Evolutionary conservation across 352 stramenopile species (phyloP).

Genomic region (Pythium sp.): DNA sequence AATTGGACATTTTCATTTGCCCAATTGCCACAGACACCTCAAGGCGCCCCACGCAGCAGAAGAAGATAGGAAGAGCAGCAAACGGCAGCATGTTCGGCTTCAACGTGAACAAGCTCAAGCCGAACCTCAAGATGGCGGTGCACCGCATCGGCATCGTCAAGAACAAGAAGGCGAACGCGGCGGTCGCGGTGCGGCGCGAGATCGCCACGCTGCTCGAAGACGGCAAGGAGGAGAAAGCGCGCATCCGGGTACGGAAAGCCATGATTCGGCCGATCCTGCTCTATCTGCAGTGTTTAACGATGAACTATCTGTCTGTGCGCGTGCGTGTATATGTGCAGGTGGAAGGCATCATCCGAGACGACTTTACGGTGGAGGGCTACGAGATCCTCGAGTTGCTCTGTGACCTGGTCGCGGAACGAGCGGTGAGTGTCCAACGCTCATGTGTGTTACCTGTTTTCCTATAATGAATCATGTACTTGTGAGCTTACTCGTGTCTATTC

Average conservation of each 20-base stretch:
- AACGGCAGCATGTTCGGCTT: conserved; percentile 79
- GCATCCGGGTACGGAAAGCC: conserved; percentile 81
- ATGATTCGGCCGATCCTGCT: background rate
- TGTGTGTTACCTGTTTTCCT: background rate
- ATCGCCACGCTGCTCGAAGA: conserved; percentile 79
- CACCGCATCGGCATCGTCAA: conserved; percentile 89
- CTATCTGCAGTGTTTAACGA: background rate
- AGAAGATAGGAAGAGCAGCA: background rate
- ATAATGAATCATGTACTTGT: background rate
- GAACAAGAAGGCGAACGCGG: conserved; percentile 90
- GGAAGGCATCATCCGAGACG: conserved; percentile 93
- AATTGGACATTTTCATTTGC: background rate
- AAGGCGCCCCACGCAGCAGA: background rate
- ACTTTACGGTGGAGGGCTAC: conserved; percentile 95
- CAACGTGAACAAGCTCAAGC: conserved; percentile 91
- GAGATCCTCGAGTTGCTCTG: conserved; percentile 94
- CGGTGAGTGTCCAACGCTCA: conserved; percentile 34
- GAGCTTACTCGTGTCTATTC: background rate
- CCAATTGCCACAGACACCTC: conserved; percentile 1
- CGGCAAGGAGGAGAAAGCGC: conserved; percentile 92
- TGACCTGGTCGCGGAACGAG: conserved; percentile 91
- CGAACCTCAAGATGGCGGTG: conserved; percentile 92
- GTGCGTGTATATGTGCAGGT: conserved; percentile 38
- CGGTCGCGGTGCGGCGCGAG: conserved; percentile 69
- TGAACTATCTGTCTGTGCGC: background rate